phyloP scores from a whole-genome alignment of 2,329 filamentous ascomycete species.

The Myrmaecium sp. region DNA sequence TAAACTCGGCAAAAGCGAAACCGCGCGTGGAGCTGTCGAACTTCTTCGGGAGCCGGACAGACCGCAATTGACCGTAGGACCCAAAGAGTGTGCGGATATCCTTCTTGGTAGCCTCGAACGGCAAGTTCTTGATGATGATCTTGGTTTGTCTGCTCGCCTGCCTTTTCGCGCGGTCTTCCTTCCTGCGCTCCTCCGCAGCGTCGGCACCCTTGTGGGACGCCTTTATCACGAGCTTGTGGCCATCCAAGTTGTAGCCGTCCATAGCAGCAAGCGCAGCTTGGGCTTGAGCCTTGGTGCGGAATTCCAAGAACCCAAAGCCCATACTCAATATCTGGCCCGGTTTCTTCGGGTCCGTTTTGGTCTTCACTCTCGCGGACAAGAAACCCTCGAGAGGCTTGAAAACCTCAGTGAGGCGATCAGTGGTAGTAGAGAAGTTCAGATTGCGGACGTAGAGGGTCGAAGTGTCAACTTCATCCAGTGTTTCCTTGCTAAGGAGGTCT shows the following conservation, averaged over 20 bases:
- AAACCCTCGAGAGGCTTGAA: slow-evolving; percentile 79
- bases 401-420: slow-evolving; percentile 53
- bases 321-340: slow-evolving; percentile 79
- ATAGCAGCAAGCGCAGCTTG: slow-evolving; percentile 67
- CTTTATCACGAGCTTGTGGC: slow-evolving; percentile 70
- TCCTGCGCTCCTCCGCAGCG: slow-evolving; percentile 70
- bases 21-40: slow-evolving; percentile 78
- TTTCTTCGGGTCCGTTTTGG: slow-evolving; percentile 81
- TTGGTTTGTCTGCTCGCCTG: slow-evolving; percentile 63
- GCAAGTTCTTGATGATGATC: slow-evolving; percentile 95
- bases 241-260: slow-evolving; percentile 77
- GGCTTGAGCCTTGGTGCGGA: slow-evolving; percentile 60
- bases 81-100: slow-evolving; percentile 75
- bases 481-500: slow-evolving; percentile 47
- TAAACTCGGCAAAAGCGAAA: slow-evolving; percentile 94
- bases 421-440: slow-evolving; percentile 80
- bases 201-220: slow-evolving; percentile 76
- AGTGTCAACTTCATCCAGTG: slow-evolving; percentile 41
- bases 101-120: slow-evolving; percentile 88
- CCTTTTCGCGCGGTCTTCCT: slow-evolving; percentile 72
- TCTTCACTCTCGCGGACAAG: slow-evolving; percentile 78
- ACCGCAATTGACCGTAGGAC: slow-evolving; percentile 80
- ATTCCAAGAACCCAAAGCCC: slow-evolving; percentile 94
- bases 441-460: slow-evolving; percentile 89
- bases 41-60: slow-evolving; percentile 87